These are phyloP conservation scores for Backusella liffmaniae DNA, from an alignment of 192 early-diverging fungal genomes.

Conservation along the genomic window DNA sequence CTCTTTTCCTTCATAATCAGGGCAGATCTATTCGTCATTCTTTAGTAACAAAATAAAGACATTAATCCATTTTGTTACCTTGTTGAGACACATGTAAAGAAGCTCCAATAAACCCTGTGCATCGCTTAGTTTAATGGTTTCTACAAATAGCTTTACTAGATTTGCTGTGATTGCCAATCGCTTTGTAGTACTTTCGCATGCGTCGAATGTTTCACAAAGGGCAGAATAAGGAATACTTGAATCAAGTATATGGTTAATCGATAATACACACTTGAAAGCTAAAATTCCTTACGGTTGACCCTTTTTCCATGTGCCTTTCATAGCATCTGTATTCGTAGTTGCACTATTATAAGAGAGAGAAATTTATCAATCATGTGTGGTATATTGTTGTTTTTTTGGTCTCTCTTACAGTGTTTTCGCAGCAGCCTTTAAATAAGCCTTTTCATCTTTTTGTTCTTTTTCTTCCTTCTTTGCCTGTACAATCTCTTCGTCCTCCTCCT, in stretches of 20 bases:
- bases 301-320: not conserved
- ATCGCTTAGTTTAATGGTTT: constrained; percentile 58
- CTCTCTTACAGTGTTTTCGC: not conserved
- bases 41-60: not conserved
- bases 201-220: constrained; percentile 89
- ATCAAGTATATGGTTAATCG: not conserved
- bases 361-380: not conserved
- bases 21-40: constrained; percentile 37
- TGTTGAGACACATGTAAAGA: constrained; percentile 92
- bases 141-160: constrained; percentile 67
- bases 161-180: constrained; percentile 73
- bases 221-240: constrained; percentile 77
- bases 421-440: not conserved
- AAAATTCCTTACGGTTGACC: not conserved
- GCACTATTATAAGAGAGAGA: not conserved
- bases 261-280: not conserved
- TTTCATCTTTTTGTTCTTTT: not conserved
- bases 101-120: constrained; percentile 67
- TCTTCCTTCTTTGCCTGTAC: not conserved
- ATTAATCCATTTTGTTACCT: constrained; percentile 42
- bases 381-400: not conserved
- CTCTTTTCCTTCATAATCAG: constrained; percentile 95
- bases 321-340: not conserved
- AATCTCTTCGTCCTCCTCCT: not conserved
- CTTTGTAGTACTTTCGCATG: constrained; percentile 88